Evolutionary conservation across 768 basidiomycete genomes (phyloP).

Genomic region (Suillus clintonianus): DNA sequence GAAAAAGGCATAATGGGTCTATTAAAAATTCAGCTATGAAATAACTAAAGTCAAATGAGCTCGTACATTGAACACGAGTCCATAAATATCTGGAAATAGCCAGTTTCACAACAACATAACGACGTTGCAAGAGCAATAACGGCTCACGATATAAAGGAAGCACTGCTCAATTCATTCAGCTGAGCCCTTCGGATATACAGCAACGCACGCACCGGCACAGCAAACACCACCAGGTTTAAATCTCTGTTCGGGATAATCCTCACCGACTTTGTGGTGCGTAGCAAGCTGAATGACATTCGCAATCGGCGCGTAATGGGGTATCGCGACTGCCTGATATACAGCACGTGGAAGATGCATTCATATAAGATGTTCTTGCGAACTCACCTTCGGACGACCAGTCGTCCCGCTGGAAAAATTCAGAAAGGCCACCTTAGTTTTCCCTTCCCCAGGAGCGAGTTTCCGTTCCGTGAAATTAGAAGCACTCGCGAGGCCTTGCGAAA

Average conservation of each 20-base stretch:
- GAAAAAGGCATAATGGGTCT: conserved; percentile 63
- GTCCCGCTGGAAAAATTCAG: conserved; percentile 77
- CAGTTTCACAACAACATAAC: background rate
- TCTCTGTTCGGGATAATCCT: conserved; percentile 48
- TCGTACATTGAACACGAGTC: conserved; percentile 57
- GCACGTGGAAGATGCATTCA: background rate
- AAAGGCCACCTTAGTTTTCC: conserved; percentile 68
- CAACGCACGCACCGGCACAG: conserved; percentile 48
- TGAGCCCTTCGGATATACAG: background rate
- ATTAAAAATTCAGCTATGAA: conserved; percentile 25
- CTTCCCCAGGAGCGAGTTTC: conserved; percentile 57
- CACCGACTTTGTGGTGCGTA: conserved; percentile 50
- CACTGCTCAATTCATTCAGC: conserved; percentile 34
- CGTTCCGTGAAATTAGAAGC: conserved; percentile 49
- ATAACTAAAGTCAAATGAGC: conserved; percentile 12
- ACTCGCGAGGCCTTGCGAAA: conserved; percentile 47
- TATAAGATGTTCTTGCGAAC: background rate
- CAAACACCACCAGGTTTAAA: conserved; percentile 64
- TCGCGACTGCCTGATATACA: conserved; percentile 52
- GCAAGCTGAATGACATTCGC: conserved; percentile 65
- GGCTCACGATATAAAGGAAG: conserved; percentile 63
- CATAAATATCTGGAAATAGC: conserved; percentile 58
- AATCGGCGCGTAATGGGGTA: conserved; percentile 59
- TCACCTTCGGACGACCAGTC: conserved; percentile 74
- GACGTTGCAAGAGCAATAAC: background rate